Evolutionary conservation across 2,329 filamentous ascomycete genomes (phyloP).

Genomic region (Zymoseptoria ardabiliae): DNA sequence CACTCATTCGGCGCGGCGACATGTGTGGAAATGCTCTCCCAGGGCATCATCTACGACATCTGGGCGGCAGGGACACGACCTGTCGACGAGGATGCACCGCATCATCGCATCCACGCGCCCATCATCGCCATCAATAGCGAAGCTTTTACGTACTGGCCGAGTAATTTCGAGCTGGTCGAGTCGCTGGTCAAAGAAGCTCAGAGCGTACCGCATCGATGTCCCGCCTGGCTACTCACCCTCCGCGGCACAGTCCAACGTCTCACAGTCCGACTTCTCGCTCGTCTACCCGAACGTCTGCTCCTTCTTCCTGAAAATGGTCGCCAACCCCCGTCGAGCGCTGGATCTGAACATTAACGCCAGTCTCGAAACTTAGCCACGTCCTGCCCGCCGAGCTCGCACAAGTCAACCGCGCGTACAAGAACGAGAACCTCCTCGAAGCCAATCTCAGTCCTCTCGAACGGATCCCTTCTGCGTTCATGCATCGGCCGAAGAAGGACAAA

Average conservation of each 20-base stretch:
- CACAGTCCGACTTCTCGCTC: slow-evolving; percentile 59
- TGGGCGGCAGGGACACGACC: slow-evolving; percentile 49
- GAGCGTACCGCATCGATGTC: slow-evolving; percentile 31
- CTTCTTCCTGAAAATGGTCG: slow-evolving; percentile 54
- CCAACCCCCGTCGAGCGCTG: slow-evolving; percentile 56
- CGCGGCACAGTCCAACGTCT: slow-evolving; percentile 59
- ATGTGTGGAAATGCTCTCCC: slow-evolving; percentile 52
- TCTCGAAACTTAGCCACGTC: slow-evolving; percentile 50
- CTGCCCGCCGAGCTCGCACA: slow-evolving; percentile 43
- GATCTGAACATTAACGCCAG: slow-evolving; percentile 56
- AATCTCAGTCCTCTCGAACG: slow-evolving; percentile 33
- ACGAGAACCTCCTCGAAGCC: slow-evolving; percentile 43
- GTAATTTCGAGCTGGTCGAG: slow-evolving; percentile 54
- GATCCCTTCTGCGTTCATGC: slow-evolving; percentile 40
- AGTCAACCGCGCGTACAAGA: slow-evolving; percentile 46
- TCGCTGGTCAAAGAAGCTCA: slow-evolving; percentile 51
- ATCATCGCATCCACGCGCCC: slow-evolving; percentile 46
- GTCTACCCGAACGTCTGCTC: slow-evolving; percentile 55
- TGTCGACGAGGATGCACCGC: slow-evolving; percentile 33
- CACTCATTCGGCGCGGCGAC: slow-evolving; percentile 63
- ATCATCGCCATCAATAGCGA: slow-evolving; percentile 59
- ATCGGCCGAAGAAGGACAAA: slow-evolving; percentile 48
- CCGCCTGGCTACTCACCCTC: slow-evolving; percentile 41
- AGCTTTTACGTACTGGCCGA: slow-evolving; percentile 63
- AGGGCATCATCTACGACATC: slow-evolving; percentile 60